Evolutionary conservation across 108 stramenopile species (phyloP).

Genomic region (Cyclotella sp.): DNA sequence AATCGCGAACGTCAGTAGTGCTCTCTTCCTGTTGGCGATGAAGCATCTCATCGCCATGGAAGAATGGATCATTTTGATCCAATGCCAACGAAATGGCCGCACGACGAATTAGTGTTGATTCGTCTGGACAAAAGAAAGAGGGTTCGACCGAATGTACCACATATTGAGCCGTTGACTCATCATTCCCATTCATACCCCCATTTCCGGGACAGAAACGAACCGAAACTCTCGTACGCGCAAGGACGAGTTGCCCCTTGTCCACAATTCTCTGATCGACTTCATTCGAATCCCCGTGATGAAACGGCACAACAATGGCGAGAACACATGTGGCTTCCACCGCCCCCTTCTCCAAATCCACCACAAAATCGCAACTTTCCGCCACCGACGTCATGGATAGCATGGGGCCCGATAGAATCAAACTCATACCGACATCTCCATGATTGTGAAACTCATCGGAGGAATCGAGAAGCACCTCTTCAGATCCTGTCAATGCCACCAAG

Average conservation of each 20-base stretch:
- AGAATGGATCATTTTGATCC: constrained; percentile 47
- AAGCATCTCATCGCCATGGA: constrained; percentile 12
- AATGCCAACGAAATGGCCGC: constrained; percentile 40
- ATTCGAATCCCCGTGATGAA: not conserved
- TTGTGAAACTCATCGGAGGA: not conserved
- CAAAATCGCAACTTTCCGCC: constrained; percentile 42
- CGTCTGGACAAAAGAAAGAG: not conserved
- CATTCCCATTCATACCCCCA: constrained; percentile 17
- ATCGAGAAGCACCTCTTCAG: constrained; percentile 25
- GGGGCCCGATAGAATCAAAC: constrained; percentile 43
- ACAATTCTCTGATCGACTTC: not conserved
- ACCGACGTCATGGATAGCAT: constrained; percentile 41
- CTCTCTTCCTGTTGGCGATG: not conserved
- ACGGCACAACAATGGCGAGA: constrained; percentile 45
- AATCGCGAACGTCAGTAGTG: constrained; percentile 46
- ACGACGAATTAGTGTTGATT: constrained; percentile 19
- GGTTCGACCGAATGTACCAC: constrained; percentile 37
- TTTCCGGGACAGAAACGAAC: constrained; percentile 46
- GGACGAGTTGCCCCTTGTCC: constrained; percentile 32
- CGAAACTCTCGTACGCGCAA: constrained; percentile 36
- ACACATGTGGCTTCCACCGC: constrained; percentile 39
- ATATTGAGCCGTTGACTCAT: constrained; percentile 48
- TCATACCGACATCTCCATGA: constrained; percentile 5
- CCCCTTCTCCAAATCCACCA: constrained; percentile 31
- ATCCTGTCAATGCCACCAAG: constrained; percentile 62